Base-by-base conservation (phyloP, 179 eudicot genomes). In the Patellifolia procumbens region DNA sequence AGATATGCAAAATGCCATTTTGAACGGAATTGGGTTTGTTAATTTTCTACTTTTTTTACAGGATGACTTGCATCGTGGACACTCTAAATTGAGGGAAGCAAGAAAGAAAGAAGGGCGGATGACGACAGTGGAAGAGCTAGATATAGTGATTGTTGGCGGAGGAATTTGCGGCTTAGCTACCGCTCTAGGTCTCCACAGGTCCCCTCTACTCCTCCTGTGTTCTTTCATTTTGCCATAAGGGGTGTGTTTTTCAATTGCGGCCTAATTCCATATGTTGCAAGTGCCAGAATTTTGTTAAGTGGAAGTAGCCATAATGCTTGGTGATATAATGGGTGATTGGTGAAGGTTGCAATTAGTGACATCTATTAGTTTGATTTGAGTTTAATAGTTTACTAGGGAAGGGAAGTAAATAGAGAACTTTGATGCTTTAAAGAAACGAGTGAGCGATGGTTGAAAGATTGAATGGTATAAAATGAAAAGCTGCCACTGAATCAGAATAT, bases 111-210 rank as follows among this genome's bases (percentile, higher is more conserved):
- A 2, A 45, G n/a, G 35, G 8, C n/a, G 13, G 53, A 78, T 77
- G 75, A 52, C 24, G 2, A 32, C 2, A n/a, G 66, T 0, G 0
- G 77, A 84, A 67, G 84, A 55, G 37, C 12, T 61, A 64, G 86
- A 84, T n/a, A 76, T 84, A n/a, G 80, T 87, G 48, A 85, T 87
- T 39, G 86, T 85, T 58, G 89, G 87, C 5, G 87, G 85, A 48
- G 89, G 89, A n/a, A 79, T 87, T 63, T 76, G 83, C 9, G 89
- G 89, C 32, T 81, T 85, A 17, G 89, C 89, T 73, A 85, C 87
- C 58, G 82, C 89, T 59, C 86, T 87, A 71, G 87, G 88, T 78
- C 86, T 87, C 13, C 88, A 85, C 80, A 87, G 88, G 88, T 86
- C 0, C 8, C 55, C 31, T 59, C 28, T 43, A 37, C 13, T 9